These are phyloP conservation scores for Protomyces pachydermus DNA, from an alignment of 1,139 yeast genomes.

Conservation along the genomic window DNA sequence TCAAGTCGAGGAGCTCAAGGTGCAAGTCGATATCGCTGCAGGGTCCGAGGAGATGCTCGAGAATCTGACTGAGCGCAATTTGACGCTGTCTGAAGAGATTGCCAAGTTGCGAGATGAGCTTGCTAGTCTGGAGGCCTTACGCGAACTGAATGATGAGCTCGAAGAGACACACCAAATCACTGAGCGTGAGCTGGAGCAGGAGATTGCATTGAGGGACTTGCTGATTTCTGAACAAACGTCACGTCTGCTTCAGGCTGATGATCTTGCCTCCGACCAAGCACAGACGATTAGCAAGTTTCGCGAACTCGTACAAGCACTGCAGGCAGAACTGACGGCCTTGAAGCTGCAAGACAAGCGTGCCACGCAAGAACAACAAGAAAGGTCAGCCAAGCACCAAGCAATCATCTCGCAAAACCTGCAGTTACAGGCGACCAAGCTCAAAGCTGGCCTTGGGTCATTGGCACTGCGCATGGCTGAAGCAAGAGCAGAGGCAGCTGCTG, in stretches of 20 bases:
- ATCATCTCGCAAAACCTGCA: slow-evolving; percentile 36
- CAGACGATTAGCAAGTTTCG: slow-evolving; percentile 37
- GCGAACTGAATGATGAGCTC: slow-evolving; percentile 57
- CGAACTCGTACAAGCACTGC: slow-evolving; percentile 38
- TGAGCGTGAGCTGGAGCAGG: slow-evolving; percentile 51
- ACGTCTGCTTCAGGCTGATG: slow-evolving; percentile 27
- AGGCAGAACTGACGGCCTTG: slow-evolving; percentile 36
- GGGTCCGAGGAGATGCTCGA: slow-evolving; percentile 50
- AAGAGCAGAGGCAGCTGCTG: slow-evolving; percentile 36
- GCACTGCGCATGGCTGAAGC: slow-evolving; percentile 37
- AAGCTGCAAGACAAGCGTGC: slow-evolving; percentile 32
- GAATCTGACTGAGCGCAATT: slow-evolving; percentile 52
- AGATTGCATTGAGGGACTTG: slow-evolving; percentile 39
- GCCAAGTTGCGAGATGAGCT: slow-evolving; percentile 43
- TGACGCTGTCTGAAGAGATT: slow-evolving; percentile 45
- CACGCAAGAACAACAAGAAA: slow-evolving; percentile 32
- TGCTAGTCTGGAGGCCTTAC: slow-evolving; percentile 56
- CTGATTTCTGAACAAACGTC: slow-evolving; percentile 33
- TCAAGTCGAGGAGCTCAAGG: slow-evolving; percentile 47
- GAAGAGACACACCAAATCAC: slow-evolving; percentile 55
- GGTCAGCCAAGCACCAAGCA: slow-evolving; percentile 33
- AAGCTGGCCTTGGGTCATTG: slow-evolving; percentile 35
- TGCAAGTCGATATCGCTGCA: slow-evolving; percentile 40
- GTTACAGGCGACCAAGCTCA: slow-evolving; percentile 34
- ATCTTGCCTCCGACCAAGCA: slow-evolving; percentile 33